phyloP scores from a whole-genome alignment of 2,329 filamentous ascomycete species.

The Pseudogymnoascus sp. region DNA sequence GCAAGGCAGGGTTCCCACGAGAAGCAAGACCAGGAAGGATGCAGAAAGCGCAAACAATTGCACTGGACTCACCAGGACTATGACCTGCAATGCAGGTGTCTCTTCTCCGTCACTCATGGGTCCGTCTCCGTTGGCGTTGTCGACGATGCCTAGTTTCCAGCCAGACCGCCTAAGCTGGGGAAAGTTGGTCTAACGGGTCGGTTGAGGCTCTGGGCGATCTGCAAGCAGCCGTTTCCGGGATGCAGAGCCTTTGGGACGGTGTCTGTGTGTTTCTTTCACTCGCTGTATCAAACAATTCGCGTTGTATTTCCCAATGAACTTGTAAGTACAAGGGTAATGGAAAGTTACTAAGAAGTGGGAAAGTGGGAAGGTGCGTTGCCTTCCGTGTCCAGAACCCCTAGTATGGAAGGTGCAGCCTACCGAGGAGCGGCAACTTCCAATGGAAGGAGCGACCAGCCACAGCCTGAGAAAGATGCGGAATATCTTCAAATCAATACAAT shows the following conservation, averaged over 20 bases:
- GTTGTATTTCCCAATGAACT: background rate
- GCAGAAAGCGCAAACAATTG: background rate
- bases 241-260: background rate
- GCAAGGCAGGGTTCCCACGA: background rate
- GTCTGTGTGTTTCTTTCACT: background rate
- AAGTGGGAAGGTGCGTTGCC: background rate
- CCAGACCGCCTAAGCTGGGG: background rate
- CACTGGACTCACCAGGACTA: slow-evolving; percentile 57
- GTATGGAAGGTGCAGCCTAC: background rate
- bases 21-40: background rate
- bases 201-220: background rate
- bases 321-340: background rate
- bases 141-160: background rate
- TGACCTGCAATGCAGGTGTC: slow-evolving; percentile 59
- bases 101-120: background rate
- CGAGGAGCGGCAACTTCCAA: background rate
- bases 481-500: background rate
- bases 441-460: background rate
- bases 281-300: background rate
- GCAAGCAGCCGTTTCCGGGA: background rate
- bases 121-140: background rate
- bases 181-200: background rate
- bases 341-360: background rate
- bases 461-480: background rate
- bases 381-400: background rate